Conservation (phyloP, 1,139 yeast species). For the Arxiozyma slooffiae region DNA sequence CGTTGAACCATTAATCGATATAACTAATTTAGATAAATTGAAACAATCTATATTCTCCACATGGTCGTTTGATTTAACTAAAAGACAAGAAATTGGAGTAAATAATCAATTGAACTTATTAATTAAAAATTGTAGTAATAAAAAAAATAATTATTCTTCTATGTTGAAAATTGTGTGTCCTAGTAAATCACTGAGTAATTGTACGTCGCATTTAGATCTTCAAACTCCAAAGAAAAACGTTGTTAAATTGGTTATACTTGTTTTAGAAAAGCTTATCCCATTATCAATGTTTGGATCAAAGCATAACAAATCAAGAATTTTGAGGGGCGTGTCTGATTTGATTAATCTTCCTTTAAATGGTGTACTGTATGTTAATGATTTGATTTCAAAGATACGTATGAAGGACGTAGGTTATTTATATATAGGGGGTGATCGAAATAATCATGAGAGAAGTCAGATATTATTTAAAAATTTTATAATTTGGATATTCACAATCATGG, state of each 20-base stretch:
- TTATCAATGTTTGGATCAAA: conserved; percentile 45
- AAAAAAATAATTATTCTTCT: conserved; percentile 10
- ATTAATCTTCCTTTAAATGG: conserved; percentile 35
- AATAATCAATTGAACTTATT: conserved; percentile 8
- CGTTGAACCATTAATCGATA: conserved; percentile 4
- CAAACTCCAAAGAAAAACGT: conserved; percentile 27
- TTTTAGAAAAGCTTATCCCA: conserved; percentile 46
- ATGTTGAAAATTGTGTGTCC: conserved; percentile 21
- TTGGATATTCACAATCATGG: conserved; percentile 49
- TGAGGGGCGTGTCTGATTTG: conserved; percentile 33
- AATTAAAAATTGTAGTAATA: conserved; percentile 10
- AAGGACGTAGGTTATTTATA: conserved; percentile 41
- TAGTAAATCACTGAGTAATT: neutral
- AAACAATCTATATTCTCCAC: conserved; percentile 9
- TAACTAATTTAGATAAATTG: conserved; percentile 4
- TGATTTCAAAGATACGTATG: conserved; percentile 32
- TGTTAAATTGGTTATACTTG: conserved; percentile 33
- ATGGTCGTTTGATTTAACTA: conserved; percentile 1
- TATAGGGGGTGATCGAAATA: conserved; percentile 1
- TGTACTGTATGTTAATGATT: conserved; percentile 23
- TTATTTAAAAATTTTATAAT: conserved; percentile 23
- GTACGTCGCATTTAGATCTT: conserved; percentile 11
- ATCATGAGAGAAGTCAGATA: conserved; percentile 3
- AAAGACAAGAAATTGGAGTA: conserved; percentile 1
- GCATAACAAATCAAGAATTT: conserved; percentile 39